Evolutionary conservation across 768 basidiomycete species (phyloP), one percentile per base, ranked within the genome.

Genomic region (Sistotremastrum niveocremeum): DNA sequence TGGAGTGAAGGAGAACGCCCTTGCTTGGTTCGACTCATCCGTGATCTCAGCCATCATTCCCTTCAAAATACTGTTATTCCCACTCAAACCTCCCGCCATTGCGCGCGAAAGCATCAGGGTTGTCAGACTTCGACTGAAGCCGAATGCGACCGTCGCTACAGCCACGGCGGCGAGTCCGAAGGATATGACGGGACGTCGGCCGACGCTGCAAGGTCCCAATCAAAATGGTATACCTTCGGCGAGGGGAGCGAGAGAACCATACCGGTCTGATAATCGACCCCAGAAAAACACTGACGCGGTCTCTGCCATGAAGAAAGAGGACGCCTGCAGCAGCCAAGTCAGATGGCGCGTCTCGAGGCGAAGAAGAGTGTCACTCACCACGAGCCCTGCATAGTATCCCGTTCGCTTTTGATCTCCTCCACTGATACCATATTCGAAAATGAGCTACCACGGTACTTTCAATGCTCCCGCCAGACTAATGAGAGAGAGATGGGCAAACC

Each of bases 141-240:
- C 20, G 20, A 20, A 20, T 20, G 20, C 20, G 20, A 20, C 20
- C 20, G 20, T 20, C 20, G 20, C 20, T 20, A 20, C 20, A 20
- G 20, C 20, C 20, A 20, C 20, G 20, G 20, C 20, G 20, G 20
- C 20, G 20, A 20, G 20, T 4, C 79, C 78, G 6, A 69, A 56
- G 11, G 79, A 56, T n/a, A 80, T 56, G 28, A 81, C 66, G 7
- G 79, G 79, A 49, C 77, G 77, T 28, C 79, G 72, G 4, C 79
- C 79, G 20, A 20, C 20, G 20, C 20, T 20, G 20, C 20, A 20
- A 20, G 20, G 2, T 20, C 20, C 20, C 20, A 20, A 20, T 20
- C 20, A 20, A 20, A 20, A 20, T 20, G 20, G 20, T 20, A 20
- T 20, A 20, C 20, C 20, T 20, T 20, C 20, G 20, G 20, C 20